Evolutionary conservation across 345 rosid species (phyloP), one percentile per base, ranked within the genome.

Genomic region (Kandelia obovata): DNA sequence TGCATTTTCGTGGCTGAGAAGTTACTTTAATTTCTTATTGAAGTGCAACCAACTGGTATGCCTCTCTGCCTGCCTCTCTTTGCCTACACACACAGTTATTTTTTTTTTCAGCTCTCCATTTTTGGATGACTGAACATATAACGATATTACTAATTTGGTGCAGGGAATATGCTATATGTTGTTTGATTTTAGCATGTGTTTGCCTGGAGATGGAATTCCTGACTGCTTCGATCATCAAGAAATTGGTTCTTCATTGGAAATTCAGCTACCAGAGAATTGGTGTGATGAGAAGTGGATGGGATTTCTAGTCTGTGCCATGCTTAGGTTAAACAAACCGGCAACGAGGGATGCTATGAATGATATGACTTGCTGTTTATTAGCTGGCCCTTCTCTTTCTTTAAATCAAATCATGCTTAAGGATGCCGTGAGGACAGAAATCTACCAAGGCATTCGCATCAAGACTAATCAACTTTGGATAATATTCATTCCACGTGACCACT

Each of bases 271-370:
- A 31, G 53, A 58, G 52, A 46, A 32, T 26, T 53, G 61, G 73
- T 61, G 26, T 4, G 53, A 1, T 25, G 39, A 51, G 32, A 52
- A 9, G 32, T 68, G 64, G 64, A 69, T 58, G 72, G 72, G 72
- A n/a, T 49, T 68, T 30, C 56, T 64, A 0, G 32, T 68, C 26
- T 68, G 64, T 60, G 65, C 31, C 27, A 37, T 28, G 46, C 32
- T 58, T 27, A 35, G 51, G 32, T n/a, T 2, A 2, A 3, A 46
- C 10, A 31, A 27, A 16, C 4, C 6, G 23, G 8, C 1, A 53
- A 0, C 0, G 7, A 19, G 0, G 3, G 3, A 0, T 1, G 6
- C 0, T n/a, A 2, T 9, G 1, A 0, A 6, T 1, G 0, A 0
- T 19, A n/a, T 53, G 7, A 0, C 1, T 0, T 53, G 57, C 10